A percentile compares a stretch with the other conserved stretches of the same genome.
Evolutionary conservation across 2,329 filamentous ascomycete genomes (phyloP).

Genomic region (Capronia epimyces): DNA sequence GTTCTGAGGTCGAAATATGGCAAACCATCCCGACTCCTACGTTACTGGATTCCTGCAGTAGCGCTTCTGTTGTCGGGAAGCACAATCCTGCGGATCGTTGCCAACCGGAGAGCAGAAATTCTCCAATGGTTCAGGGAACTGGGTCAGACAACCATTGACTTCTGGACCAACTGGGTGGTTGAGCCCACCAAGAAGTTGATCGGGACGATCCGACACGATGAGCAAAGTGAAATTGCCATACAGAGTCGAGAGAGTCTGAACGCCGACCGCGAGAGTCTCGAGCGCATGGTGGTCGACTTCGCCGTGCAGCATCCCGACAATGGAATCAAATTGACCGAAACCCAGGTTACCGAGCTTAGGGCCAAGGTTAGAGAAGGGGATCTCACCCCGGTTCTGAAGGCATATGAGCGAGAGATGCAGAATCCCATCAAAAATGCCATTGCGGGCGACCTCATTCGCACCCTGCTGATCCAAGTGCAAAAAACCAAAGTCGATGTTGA

Average conservation of each 20-base stretch:
- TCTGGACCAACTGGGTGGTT: constrained; percentile 95
- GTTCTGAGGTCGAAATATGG: constrained; percentile 60
- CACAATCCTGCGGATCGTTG: constrained; percentile 73
- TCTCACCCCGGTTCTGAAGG: constrained; percentile 80
- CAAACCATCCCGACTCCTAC: constrained; percentile 65
- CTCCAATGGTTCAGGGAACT: constrained; percentile 72
- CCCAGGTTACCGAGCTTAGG: constrained; percentile 68
- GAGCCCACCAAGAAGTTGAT: constrained; percentile 78
- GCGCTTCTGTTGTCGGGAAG: constrained; percentile 73
- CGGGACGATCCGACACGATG: constrained; percentile 86
- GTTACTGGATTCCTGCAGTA: constrained; percentile 81
- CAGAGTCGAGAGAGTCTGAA: constrained; percentile 91
- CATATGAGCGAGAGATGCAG: constrained; percentile 83
- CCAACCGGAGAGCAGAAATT: constrained; percentile 70
- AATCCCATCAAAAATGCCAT: constrained; percentile 77
- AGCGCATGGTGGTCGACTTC: constrained; percentile 98
- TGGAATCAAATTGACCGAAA: constrained; percentile 55
- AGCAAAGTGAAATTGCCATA: constrained; percentile 87
- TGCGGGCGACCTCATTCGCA: constrained; percentile 78
- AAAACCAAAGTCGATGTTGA: constrained; percentile 99
- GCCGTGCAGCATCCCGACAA: constrained; percentile 68
- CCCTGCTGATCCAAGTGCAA: constrained; percentile 90
- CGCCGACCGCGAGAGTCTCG: constrained; percentile 83
- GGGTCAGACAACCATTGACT: constrained; percentile 74
- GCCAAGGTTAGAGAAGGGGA: constrained; percentile 84